Base-by-base conservation (phyloP, 2,329 filamentous ascomycete genomes). In the Lachnellula arida region DNA sequence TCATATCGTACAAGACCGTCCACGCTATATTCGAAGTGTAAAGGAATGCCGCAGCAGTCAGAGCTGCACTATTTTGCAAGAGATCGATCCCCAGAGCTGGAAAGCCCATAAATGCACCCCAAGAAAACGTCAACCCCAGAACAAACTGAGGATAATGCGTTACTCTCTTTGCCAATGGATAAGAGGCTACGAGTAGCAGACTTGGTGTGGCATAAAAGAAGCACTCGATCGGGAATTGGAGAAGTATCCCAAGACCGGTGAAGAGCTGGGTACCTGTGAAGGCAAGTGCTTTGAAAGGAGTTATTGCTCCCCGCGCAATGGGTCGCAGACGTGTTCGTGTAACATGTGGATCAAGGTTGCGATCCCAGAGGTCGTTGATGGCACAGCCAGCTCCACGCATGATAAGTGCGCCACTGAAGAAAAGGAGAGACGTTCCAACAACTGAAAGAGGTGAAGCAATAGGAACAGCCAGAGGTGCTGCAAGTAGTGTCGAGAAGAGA, bases 1-100 rank as follows among this genome's bases (percentile, higher is more conserved):
- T 91, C 84, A 94, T 95, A 70, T 96, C 91, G 71, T 95, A 96
- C 40, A 95, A 74, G 25, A 95, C 80, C 0, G 90, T 95, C 91
- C 91, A 96, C 3, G 89, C 85, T 23, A 94, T 78, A 64, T 91
- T 94, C 44, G 87, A 91, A 11, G 81, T 75, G 69, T 95, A 95
- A 49, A 96, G 75, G 55, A 81, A 82, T 2, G 78, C 82, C 1
- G 88, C 88, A 1, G 87, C 84, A 4, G 79, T 76, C 56, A 89
- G 69, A 2, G 88, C 87, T 1, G 81, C 72, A 22, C 74, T 74
- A 61, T 87, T 81, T 5, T 81, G 74, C 12, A 93, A 71, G n/a
- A 94, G 70, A 61, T 92, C 88, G 37, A 94, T 75, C 1, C 89
- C 89, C 2, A 96, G 77, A 3, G 91, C 89, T 0, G 91, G 90